Evolutionary conservation across 768 basidiomycete genomes (phyloP).

Genomic region (Lentinula aciculospora): DNA sequence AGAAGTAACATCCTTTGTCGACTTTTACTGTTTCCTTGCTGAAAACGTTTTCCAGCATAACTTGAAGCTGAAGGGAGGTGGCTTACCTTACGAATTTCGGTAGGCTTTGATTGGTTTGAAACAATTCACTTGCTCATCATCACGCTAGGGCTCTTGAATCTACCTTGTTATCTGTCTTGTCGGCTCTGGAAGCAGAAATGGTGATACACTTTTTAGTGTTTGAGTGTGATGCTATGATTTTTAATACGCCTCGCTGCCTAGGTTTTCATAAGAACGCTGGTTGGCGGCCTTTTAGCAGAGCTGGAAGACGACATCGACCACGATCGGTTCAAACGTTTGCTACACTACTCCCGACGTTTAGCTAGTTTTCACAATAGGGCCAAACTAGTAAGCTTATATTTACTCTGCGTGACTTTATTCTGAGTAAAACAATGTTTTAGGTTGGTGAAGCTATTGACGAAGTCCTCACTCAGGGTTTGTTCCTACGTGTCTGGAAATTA

Average conservation of each 20-base stretch:
- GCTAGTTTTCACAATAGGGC: constrained; percentile 90
- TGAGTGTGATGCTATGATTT: neutral
- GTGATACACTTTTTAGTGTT: constrained; percentile 22
- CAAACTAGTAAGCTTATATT: constrained; percentile 49
- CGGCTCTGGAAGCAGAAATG: constrained; percentile 95
- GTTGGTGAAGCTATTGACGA: constrained; percentile 90
- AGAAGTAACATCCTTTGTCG: constrained; percentile 43
- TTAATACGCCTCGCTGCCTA: neutral
- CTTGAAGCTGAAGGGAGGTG: constrained; percentile 62
- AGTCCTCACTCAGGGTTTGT: constrained; percentile 78
- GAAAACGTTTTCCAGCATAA: constrained; percentile 54
- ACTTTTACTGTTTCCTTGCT: constrained; percentile 5
- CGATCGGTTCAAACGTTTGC: constrained; percentile 85
- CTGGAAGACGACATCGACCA: constrained; percentile 94
- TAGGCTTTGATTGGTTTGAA: constrained; percentile 23
- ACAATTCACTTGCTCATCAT: constrained; percentile 11
- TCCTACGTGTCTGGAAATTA: too few relatives aligned
- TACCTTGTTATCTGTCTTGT: constrained; percentile 84
- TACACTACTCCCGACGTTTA: constrained; percentile 88
- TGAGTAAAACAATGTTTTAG: constrained; percentile 28
- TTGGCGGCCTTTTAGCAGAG: constrained; percentile 86
- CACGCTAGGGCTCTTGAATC: constrained; percentile 83
- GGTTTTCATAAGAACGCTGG: constrained; percentile 78
- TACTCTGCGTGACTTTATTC: neutral
- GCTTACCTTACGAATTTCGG: constrained; percentile 87